A percentile compares a stretch with the other conserved stretches of the same genome.
These are phyloP conservation scores for Panaeolus cyanescens DNA, from an alignment of 768 basidiomycete genomes.

Conservation along the genomic window DNA sequence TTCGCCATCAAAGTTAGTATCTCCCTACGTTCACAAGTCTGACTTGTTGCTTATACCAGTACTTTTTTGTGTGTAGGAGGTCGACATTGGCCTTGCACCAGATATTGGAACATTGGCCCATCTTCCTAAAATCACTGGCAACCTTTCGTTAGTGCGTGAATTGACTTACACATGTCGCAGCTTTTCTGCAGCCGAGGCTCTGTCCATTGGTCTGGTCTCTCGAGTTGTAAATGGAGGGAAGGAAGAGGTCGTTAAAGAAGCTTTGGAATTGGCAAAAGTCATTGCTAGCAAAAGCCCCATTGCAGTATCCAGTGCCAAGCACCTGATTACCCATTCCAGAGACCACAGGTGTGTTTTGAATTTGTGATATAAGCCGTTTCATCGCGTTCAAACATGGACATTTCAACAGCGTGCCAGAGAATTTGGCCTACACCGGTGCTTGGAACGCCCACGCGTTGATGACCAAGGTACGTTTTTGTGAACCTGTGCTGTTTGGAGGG, in stretches of 20 bases:
- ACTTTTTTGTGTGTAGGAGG: constrained; percentile 55
- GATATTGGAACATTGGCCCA: constrained; percentile 87
- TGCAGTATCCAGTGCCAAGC: constrained; percentile 77
- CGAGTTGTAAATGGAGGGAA: constrained; percentile 66
- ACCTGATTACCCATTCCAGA: constrained; percentile 71
- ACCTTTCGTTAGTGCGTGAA: constrained; percentile 72
- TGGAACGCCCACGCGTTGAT: constrained; percentile 47
- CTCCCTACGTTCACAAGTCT: not conserved
- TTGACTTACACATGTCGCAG: constrained; percentile 72
- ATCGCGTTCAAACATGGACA: not conserved
- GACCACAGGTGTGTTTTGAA: constrained; percentile 65
- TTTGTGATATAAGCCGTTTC: not conserved
- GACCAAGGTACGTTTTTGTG: constrained; percentile 34
- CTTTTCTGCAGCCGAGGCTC: constrained; percentile 73
- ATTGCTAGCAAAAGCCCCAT: constrained; percentile 82
- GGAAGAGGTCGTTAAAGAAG: constrained; percentile 65
- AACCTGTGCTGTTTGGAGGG: not conserved
- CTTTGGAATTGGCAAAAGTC: constrained; percentile 61
- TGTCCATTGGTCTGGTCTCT: constrained; percentile 72
- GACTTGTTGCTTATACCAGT: not conserved
- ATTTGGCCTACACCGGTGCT: constrained; percentile 42
- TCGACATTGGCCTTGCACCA: constrained; percentile 84
- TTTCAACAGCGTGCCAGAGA: constrained; percentile 36
- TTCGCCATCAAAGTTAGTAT: constrained; percentile 74
- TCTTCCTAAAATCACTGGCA: constrained; percentile 76